Evolutionary conservation across 805 yeast genomes (phyloP), one percentile per base, ranked within the genome.

Genomic region (Nakazawaea holstii): DNA sequence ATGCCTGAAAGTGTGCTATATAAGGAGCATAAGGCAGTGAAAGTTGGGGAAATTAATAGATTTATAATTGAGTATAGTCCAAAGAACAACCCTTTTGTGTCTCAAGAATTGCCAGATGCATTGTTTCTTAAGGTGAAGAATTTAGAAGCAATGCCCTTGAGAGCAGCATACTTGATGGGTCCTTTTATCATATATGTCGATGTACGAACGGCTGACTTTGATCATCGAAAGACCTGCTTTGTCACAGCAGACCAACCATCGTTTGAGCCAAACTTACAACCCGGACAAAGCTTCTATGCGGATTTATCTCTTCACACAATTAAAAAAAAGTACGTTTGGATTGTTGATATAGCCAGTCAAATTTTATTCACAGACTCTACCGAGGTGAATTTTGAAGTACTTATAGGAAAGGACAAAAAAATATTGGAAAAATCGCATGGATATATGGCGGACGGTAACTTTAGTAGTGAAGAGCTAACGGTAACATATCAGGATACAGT

Each of bases 171-270:
- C 56, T 64, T 94, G 39, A 83, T 91, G 1, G 99, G 98, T 0
- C 99, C 99, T 0, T 92, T 81, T 59, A 72, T 87, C 2, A 65
- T 94, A 6, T 94, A 94, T 58, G 87, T 83, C 20, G 97, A 92
- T 62, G 79, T 94, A 42, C 71, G 82, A 39, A 82, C 92, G 0
- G 70, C 64, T 9, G 85, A 82, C 35, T 94, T 81, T 60, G 67
- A 77, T 50, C 81, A 76, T 46, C 62, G 73, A 35, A 60, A 70
- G 46, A 63, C 67, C 39, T 72, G 79, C 51, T 82, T 82, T 56
- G 73, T 84, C 11, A 80, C 91, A 2, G 88, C 87, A 0, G 91
- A 87, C 58, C 90, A 84, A 55, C 95, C 95, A 0, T 67, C 67
- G 27, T 87, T 74, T 59, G 89, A 85, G 55, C 84, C 92, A 0